Conservation (phyloP, 1,139 yeast genomes). For the Kluyveromyces sp. region DNA sequence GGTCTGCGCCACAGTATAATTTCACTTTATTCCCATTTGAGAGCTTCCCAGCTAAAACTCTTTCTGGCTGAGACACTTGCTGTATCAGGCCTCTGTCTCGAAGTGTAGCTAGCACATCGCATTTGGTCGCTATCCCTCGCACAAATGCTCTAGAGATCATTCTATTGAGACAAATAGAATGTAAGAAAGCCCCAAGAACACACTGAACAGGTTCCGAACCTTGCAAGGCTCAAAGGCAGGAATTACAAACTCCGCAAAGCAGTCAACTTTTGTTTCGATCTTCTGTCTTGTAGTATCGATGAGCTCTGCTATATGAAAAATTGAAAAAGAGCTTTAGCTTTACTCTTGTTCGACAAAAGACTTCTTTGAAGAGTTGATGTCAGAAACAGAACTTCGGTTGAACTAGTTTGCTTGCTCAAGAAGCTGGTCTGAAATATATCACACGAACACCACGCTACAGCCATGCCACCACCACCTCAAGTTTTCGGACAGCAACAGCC, state of each 20-base stretch:
- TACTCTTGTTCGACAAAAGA: neutral
- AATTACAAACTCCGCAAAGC: neutral
- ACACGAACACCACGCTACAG: too few relatives aligned
- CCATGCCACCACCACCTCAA: constrained; percentile 75
- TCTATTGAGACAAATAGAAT: neutral
- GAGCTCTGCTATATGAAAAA: neutral
- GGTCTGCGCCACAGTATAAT: constrained; percentile 93
- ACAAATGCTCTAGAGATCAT: constrained; percentile 2
- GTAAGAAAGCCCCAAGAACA: neutral
- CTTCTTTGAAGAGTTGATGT: neutral
- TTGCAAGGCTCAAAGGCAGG: neutral
- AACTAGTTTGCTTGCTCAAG: too few relatives aligned
- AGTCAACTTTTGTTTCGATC: too few relatives aligned
- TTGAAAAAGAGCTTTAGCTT: neutral
- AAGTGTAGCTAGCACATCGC: constrained; percentile 17
- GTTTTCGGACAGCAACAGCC: constrained; percentile 75
- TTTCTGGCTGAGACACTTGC: constrained; percentile 30
- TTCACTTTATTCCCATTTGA: constrained; percentile 38
- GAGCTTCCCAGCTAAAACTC: constrained; percentile 17
- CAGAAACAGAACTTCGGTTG: too few relatives aligned
- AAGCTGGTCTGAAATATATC: neutral
- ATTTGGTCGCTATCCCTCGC: constrained; percentile 7
- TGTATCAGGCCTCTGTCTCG: constrained; percentile 33
- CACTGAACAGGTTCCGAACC: too few relatives aligned
- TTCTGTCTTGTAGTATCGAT: neutral